Percentiles rank a stretch among this genome's conserved stretches.
These are phyloP conservation scores for Daldinia eschscholtzii DNA, from an alignment of 2,329 filamentous ascomycete species.

Conservation along the genomic window DNA sequence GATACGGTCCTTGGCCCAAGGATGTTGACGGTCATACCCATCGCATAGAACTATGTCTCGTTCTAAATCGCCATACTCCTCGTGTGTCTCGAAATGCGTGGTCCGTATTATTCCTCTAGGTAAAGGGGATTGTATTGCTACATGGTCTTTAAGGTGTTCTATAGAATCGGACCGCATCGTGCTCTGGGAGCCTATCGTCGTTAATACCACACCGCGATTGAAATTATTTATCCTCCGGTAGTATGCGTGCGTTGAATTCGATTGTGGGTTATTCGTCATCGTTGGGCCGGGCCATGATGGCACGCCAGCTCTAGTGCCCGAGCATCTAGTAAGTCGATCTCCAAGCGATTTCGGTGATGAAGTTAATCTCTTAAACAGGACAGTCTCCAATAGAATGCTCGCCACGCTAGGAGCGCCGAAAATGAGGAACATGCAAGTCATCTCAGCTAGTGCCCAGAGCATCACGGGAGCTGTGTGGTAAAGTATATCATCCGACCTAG, in stretches of 20 bases:
- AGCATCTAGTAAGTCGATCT: constrained; percentile 14
- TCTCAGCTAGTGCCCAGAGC: constrained; percentile 36
- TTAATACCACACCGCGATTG: constrained; percentile 25
- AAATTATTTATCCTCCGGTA: constrained; percentile 32
- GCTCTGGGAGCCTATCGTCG: constrained; percentile 28
- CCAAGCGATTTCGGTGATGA: constrained; percentile 24
- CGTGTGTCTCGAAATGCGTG: constrained; percentile 35
- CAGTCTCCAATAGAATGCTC: constrained; percentile 28
- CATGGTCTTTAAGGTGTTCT: constrained; percentile 33
- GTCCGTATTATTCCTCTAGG: constrained; percentile 36
- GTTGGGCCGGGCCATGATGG: constrained; percentile 29
- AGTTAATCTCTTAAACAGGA: constrained; percentile 13
- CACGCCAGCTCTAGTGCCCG: neutral
- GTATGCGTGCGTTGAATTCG: constrained; percentile 24
- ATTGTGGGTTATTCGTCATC: constrained; percentile 23
- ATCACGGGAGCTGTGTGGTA: constrained; percentile 25
- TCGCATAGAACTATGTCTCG: constrained; percentile 13
- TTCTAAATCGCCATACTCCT: constrained; percentile 34
- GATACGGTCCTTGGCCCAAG: constrained; percentile 38
- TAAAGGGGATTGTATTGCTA: constrained; percentile 17
- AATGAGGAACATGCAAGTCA: constrained; percentile 40
- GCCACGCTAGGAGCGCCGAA: constrained; percentile 33
- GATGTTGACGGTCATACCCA: constrained; percentile 36
- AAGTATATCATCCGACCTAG: constrained; percentile 29
- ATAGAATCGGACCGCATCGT: constrained; percentile 27